phyloP scores from a whole-genome alignment of 2,329 filamentous ascomycete species.

The Myriosclerotinia scirpicola region DNA sequence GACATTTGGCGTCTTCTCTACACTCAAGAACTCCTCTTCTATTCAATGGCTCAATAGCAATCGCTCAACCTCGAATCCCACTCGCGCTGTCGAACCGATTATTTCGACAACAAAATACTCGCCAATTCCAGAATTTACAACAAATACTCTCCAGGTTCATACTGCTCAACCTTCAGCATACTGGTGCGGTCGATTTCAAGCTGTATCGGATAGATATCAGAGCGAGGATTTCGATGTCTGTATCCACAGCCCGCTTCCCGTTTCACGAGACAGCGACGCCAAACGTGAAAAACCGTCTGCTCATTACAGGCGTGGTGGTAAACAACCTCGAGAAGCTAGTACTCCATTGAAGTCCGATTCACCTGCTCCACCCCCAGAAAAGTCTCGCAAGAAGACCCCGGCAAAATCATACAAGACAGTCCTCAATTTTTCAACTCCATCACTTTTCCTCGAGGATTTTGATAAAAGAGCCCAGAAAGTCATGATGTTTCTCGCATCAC shows the following conservation, averaged over 20 bases:
- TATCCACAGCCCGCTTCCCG: slow-evolving; percentile 10
- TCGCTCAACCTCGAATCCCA: slow-evolving; percentile 25
- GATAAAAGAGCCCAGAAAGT: slow-evolving; percentile 47
- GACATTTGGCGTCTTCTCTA: slow-evolving; percentile 49
- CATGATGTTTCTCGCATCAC: slow-evolving; percentile 48
- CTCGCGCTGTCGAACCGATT: slow-evolving; percentile 13
- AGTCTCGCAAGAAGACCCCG: background rate
- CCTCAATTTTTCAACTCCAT: slow-evolving; percentile 6
- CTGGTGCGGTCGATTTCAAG: slow-evolving; percentile 62
- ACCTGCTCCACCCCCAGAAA: background rate
- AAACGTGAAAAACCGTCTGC: slow-evolving; percentile 10
- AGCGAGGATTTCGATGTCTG: slow-evolving; percentile 44
- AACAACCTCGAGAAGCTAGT: background rate
- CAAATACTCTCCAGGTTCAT: slow-evolving; percentile 41
- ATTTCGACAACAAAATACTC: slow-evolving; percentile 24
- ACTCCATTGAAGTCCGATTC: background rate
- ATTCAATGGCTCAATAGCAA: slow-evolving; percentile 23
- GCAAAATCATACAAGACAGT: slow-evolving; percentile 9
- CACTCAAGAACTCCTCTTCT: slow-evolving; percentile 49
- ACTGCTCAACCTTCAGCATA: slow-evolving; percentile 52
- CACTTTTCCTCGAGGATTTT: slow-evolving; percentile 41
- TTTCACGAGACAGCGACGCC: slow-evolving; percentile 11
- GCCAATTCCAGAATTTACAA: slow-evolving; percentile 21
- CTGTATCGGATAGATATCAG: slow-evolving; percentile 55
- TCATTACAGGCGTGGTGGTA: background rate